Conservation (phyloP, 2,329 filamentous ascomycete genomes). For the Arthrobotrys entomopaga region DNA sequence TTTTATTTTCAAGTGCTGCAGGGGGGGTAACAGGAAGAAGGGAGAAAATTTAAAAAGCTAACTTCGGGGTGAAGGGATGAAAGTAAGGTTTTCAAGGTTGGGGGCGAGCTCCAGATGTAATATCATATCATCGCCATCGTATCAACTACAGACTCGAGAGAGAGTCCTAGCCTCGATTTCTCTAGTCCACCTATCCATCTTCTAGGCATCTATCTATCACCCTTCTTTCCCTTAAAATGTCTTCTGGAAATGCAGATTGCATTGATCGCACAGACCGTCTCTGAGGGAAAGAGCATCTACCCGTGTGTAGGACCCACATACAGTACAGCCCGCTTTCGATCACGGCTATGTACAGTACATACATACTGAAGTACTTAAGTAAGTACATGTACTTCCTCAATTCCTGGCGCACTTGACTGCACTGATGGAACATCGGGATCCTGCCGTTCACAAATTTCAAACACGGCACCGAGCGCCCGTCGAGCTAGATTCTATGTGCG, state of each 20-base stretch:
- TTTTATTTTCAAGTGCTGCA: constrained; percentile 26
- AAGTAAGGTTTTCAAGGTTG: too few relatives aligned
- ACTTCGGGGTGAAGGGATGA: constrained; percentile 39
- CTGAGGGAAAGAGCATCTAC: neutral
- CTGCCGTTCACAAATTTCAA: constrained; percentile 11
- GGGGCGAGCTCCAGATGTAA: constrained; percentile 13
- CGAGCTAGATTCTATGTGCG: constrained; percentile 15
- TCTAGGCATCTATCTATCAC: neutral
- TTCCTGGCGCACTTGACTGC: neutral
- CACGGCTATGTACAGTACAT: neutral
- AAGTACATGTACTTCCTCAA: neutral
- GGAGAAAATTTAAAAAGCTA: neutral
- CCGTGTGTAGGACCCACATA: too few relatives aligned
- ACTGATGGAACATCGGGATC: neutral
- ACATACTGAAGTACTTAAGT: too few relatives aligned
- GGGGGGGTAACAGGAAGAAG: constrained; percentile 23
- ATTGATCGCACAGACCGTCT: neutral
- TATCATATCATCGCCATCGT: too few relatives aligned
- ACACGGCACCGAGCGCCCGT: constrained; percentile 11
- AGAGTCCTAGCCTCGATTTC: too few relatives aligned
- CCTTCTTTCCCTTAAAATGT: neutral
- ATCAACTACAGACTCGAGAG: constrained; percentile 31
- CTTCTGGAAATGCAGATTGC: too few relatives aligned
- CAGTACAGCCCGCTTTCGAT: neutral
- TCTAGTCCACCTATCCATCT: neutral